Evolutionary conservation across 352 stramenopile genomes (phyloP).

Genomic region (Phytophthora quininea): DNA sequence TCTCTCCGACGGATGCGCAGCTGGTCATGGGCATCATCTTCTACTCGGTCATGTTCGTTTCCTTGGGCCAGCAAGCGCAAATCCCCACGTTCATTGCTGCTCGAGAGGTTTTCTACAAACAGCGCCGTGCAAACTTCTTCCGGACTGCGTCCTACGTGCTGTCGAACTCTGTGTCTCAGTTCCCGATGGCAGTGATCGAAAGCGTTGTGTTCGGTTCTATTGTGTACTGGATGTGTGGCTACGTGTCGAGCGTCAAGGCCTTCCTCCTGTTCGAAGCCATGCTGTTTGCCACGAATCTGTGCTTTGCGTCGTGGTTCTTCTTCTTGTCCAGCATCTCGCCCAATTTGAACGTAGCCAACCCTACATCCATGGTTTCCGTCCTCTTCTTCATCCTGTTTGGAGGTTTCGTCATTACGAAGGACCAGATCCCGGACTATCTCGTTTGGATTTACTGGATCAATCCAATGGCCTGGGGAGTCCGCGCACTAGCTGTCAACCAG

Average conservation of each 20-base stretch:
- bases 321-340: neutral
- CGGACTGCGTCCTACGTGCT: neutral
- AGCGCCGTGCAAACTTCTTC: neutral
- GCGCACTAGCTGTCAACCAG: constrained; percentile 42
- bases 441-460: neutral
- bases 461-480: constrained; percentile 3
- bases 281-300: neutral
- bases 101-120: neutral
- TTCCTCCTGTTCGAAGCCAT: neutral
- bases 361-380: constrained; percentile 49
- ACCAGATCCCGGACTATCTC: neutral
- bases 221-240: neutral
- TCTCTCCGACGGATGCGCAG: neutral
- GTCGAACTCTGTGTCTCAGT: neutral
- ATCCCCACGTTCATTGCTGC: neutral
- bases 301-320: neutral
- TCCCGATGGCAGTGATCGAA: neutral
- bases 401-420: neutral
- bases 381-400: constrained; percentile 62
- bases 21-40: neutral
- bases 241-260: neutral
- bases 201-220: neutral
- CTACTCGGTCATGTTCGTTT: neutral
- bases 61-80: neutral
- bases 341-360: constrained; percentile 26